Percentiles rank a stretch among this genome's conserved stretches.
Conservation (phyloP, 2,329 filamentous ascomycete species). For the Ciborinia camelliae region DNA sequence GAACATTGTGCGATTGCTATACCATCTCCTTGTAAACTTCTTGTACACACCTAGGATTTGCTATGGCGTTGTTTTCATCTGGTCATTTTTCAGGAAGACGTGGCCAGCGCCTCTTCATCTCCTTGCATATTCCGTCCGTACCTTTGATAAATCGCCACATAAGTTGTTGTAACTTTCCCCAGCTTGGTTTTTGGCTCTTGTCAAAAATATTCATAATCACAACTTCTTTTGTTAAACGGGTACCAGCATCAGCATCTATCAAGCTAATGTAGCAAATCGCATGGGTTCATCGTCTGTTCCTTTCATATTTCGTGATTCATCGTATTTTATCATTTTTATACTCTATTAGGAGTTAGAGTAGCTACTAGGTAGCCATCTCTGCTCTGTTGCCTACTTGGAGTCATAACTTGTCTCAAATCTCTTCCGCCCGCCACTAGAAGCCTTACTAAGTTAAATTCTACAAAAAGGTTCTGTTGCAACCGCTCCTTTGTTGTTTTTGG, state of each 20-base stretch:
- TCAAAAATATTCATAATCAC: background rate
- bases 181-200: background rate
- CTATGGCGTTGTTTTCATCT: background rate
- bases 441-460: background rate
- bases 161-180: background rate
- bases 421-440: background rate
- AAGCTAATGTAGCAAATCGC: constrained; percentile 2
- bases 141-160: constrained; percentile 3
- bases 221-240: background rate
- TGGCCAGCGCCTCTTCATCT: constrained; percentile 14
- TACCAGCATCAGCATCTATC: background rate
- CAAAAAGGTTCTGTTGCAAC: background rate
- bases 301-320: background rate
- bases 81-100: background rate
- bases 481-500: background rate
- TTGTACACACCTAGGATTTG: background rate
- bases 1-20: background rate
- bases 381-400: constrained; percentile 6
- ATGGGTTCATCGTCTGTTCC: background rate
- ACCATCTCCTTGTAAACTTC: background rate
- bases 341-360: background rate
- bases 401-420: background rate
- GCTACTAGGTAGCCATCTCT: background rate
- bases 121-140: background rate
- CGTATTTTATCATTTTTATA: background rate